Conservation (phyloP, 495 filamentous ascomycete genomes). For the Podospora conica region DNA sequence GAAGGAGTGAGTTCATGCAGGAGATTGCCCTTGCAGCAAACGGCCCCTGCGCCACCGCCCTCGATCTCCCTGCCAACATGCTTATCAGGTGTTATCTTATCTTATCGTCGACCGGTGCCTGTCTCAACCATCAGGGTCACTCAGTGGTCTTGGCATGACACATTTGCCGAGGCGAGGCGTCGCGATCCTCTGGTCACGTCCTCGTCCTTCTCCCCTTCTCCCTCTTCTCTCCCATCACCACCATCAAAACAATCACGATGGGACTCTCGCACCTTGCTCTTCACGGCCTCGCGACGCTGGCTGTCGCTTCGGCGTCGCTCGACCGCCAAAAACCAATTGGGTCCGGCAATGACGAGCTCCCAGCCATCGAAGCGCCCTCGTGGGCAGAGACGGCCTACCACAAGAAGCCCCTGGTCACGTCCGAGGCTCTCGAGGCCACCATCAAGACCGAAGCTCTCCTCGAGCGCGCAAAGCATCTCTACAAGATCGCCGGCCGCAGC, state of each 20-base stretch:
- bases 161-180: neutral
- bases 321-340: conserved; percentile 10
- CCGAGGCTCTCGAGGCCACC: conserved; percentile 45
- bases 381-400: neutral
- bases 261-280: conserved; percentile 10
- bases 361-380: neutral
- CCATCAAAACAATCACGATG: neutral
- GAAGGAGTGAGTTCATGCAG: neutral
- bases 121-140: neutral
- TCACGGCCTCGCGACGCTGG: conserved; percentile 2
- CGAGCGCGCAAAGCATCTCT: conserved; percentile 49
- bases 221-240: neutral
- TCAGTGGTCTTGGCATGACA: neutral
- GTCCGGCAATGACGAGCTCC: neutral
- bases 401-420: conserved; percentile 41
- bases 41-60: neutral
- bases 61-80: neutral
- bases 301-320: conserved; percentile 1
- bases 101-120: neutral
- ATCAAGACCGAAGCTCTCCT: conserved; percentile 50
- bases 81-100: neutral
- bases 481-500: conserved; percentile 47
- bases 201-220: neutral
- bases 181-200: neutral
- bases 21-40: neutral